Evolutionary conservation across 257 asterid species (phyloP), one percentile per base, ranked within the genome.

Genomic region (Marsdenia floribunda): DNA sequence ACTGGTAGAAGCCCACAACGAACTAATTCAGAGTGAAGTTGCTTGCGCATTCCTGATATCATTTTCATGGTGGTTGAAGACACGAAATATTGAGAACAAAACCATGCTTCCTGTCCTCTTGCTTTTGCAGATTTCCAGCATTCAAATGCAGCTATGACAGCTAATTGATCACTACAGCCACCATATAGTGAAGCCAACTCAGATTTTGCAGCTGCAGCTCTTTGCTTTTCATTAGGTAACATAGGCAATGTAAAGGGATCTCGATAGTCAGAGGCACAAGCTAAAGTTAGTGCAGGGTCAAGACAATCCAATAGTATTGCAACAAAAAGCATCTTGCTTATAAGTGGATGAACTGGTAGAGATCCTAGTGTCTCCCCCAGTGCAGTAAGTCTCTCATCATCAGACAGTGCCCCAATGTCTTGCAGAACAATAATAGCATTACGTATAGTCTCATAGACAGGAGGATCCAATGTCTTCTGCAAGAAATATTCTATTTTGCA

Each of bases 311-410:
- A 73, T 59, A 94, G 76, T 78, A 94, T 88, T 26, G 92, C 88
- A 67, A 89, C 71, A 19, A 94, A 86, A 66, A 94, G 93, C 99
- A 94, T 94, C 91, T 92, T 94, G 96, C 99, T 88, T 38, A 90
- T 90, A 24, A 83, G 85, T 37, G 97, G 99, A 80, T 94, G 99
- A 80, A 92, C 97, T 0, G 99, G 98, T 33, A 94, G 85, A 72
- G 91, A 83, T 38, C 99, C 99, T 18, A 94, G 84, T 85, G 82
- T 92, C 83, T 88, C 81, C 29, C 99, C 99, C 26, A 94, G 96
- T 29, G 84, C 93, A 37, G 99, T 94, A 58, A 94, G 97, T 81
- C 85, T 82, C 85, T 89, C 98, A 37, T 92, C 98, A 16, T 59
- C 68, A 3, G 97, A 58, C 67, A 94, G 84, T 18, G 98, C 99